Base-by-base conservation (phyloP, 768 basidiomycete species). In the Hygrocybe punicea region DNA sequence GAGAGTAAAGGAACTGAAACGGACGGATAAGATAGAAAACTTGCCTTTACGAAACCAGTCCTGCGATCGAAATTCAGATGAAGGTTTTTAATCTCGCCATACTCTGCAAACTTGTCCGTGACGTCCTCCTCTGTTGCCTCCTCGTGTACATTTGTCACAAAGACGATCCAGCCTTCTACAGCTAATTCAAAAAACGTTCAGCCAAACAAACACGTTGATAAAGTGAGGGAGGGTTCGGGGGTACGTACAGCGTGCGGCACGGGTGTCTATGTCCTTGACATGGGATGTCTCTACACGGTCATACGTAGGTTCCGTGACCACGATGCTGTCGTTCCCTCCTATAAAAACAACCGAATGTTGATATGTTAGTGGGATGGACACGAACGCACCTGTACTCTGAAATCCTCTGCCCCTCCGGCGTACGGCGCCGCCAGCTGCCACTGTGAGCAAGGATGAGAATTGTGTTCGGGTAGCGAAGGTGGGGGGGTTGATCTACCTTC, bases 71-170 rank as follows among this genome's bases (percentile, higher is more conserved):
- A 79, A 70, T 98, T 98, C 67, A 99, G 82, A 71, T 98, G 95
- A 49, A 98, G 76, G 74, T 98, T 98, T 80, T 97, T 96, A 61
- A 99, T 94, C 71, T 97, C 93, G 53, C 97, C 97, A 65, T 84
- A 98, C 62, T 98, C 97, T 36, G 86, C 87, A 71, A 99, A 99
- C 68, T 94, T 92, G 77, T 99, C 97, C 44, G 84, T 87, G 13
- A 99, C 81, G 64, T 99, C 97, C 68, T 99, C 97, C 68, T 99
- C 97, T 0, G 93, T 95, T 6, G 97, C 91, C 70, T 99, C 97
- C 72, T 98, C 97, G 67, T 99, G 96, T 6, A 99, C 91, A 62
- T 91, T 91, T 35, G 93, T 97, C 51, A 96, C 93, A 53, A 98
- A 80, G 45, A 99, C 91, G 55, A 99, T 98, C 95, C 96, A 99